These are phyloP conservation scores for Aspergillus melleus DNA, from an alignment of 2,329 filamentous ascomycete genomes.

Conservation along the genomic window DNA sequence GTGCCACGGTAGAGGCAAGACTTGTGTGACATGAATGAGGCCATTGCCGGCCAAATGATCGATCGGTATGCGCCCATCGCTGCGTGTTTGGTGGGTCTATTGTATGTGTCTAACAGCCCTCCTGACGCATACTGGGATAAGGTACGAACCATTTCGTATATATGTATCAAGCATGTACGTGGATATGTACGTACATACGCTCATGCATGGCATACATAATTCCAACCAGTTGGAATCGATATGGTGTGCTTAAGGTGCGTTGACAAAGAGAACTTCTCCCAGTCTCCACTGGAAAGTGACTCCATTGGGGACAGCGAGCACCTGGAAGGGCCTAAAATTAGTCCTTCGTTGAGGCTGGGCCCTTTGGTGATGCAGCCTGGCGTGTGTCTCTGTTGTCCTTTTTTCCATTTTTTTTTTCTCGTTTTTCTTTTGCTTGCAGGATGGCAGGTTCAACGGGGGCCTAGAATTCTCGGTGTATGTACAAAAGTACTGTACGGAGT, in stretches of 20 bases:
- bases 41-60: background rate
- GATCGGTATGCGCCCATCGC: background rate
- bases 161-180: conserved; percentile 1
- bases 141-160: background rate
- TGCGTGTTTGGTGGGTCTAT: background rate
- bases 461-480: background rate
- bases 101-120: background rate
- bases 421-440: background rate
- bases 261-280: conserved; percentile 1
- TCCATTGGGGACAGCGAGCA: background rate
- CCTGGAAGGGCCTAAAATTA: background rate
- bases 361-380: background rate
- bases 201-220: conserved; percentile 5
- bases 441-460: background rate
- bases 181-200: background rate
- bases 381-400: background rate
- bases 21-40: conserved; percentile 1
- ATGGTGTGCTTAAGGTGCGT: background rate
- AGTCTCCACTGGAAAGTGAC: background rate
- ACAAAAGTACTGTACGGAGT: background rate
- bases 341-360: background rate
- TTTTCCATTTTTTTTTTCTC: background rate
- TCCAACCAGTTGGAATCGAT: background rate
- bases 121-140: background rate
- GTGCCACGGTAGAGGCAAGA: background rate